Percentiles rank a stretch among this genome's conserved stretches.
Conservation (phyloP, 495 filamentous ascomycete genomes). For the Annulohypoxylon nitens region DNA sequence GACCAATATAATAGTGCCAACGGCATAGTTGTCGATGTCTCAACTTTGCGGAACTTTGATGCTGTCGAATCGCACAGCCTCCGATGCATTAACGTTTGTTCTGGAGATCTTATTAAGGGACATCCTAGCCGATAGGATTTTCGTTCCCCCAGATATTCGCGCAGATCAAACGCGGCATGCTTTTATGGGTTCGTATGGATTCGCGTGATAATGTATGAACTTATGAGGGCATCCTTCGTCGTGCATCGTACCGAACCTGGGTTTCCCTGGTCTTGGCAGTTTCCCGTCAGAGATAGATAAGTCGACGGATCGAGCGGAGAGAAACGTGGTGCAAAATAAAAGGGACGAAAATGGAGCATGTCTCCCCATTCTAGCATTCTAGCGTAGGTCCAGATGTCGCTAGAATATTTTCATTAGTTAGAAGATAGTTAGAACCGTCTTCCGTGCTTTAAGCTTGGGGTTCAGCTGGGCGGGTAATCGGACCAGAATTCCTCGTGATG, state of each 20-base stretch:
- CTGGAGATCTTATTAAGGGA: slow-evolving; percentile 44
- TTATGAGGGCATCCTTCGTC: slow-evolving; percentile 7
- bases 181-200: slow-evolving; percentile 32
- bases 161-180: slow-evolving; percentile 44
- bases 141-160: slow-evolving; percentile 37
- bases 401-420: background rate
- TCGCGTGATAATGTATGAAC: slow-evolving; percentile 24
- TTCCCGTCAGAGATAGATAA: slow-evolving; percentile 25
- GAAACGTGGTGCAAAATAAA: slow-evolving; percentile 41
- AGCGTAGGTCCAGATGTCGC: background rate
- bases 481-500: slow-evolving; percentile 22
- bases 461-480: slow-evolving; percentile 29
- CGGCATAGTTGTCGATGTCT: slow-evolving; percentile 2
- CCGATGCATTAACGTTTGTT: slow-evolving; percentile 23
- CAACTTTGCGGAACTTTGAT: background rate
- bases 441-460: slow-evolving; percentile 23
- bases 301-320: slow-evolving; percentile 38
- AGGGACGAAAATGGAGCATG: slow-evolving; percentile 43
- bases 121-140: slow-evolving; percentile 42
- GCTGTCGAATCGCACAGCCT: slow-evolving; percentile 7
- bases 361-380: slow-evolving; percentile 20
- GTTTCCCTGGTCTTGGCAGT: slow-evolving; percentile 19
- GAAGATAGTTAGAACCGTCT: slow-evolving; percentile 13
- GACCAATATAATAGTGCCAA: slow-evolving; percentile 4
- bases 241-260: slow-evolving; percentile 25